phyloP scores from a whole-genome alignment of 106 monocot species.

The Allium fistulosum region DNA sequence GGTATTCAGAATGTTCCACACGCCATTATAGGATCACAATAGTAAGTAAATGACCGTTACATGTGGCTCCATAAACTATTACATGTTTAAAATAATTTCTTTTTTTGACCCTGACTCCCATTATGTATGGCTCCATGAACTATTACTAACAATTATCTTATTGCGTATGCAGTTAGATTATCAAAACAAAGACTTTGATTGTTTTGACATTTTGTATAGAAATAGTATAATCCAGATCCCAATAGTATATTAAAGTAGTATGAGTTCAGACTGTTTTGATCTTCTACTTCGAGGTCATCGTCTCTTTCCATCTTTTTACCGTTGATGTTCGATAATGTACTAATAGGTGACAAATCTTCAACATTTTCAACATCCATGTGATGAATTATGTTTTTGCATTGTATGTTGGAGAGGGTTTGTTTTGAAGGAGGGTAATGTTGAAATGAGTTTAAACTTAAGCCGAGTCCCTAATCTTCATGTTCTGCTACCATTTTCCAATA shows the following conservation, averaged over 20 bases:
- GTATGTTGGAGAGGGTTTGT: neutral
- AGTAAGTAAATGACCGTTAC: too few species aligned
- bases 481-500: constrained; percentile 7
- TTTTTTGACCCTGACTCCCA: too few species aligned
- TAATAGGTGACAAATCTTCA: constrained; percentile 4
- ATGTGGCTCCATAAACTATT: too few species aligned
- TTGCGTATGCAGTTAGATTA: constrained; percentile 7
- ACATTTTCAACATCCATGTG: neutral
- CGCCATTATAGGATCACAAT: too few species aligned
- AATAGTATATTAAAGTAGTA: too few species aligned
- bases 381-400: neutral
- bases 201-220: constrained; percentile 7
- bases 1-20: too few species aligned
- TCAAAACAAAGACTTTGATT: neutral
- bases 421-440: neutral
- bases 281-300: neutral
- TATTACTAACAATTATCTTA: constrained; percentile 10
- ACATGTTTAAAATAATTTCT: too few species aligned
- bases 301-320: constrained; percentile 8
- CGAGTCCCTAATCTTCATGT: constrained; percentile 2
- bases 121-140: constrained; percentile 17
- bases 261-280: constrained; percentile 6
- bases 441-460: constrained; percentile 1
- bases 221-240: too few species aligned
- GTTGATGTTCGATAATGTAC: constrained; percentile 3